Evolutionary conservation across 495 filamentous ascomycete genomes (phyloP).

Genomic region (Penicillium verhagenii): DNA sequence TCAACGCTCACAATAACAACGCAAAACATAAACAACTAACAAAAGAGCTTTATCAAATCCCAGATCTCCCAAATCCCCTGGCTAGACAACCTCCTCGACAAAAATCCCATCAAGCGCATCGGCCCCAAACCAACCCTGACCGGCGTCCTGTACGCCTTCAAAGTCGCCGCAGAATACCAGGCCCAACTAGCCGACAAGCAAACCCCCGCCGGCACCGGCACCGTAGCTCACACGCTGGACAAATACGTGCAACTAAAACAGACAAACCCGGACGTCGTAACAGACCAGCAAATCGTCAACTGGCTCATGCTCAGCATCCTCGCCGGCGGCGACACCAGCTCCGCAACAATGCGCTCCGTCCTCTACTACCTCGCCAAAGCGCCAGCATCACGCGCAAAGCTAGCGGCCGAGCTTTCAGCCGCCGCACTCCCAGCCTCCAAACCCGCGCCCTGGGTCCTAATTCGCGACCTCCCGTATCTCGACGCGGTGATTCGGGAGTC

Average conservation of each 20-base stretch:
- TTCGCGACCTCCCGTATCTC: slow-evolving; percentile 24
- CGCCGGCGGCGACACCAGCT: slow-evolving; percentile 29
- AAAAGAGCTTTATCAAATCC: no score
- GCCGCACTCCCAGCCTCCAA: slow-evolving; percentile 10
- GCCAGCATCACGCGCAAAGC: slow-evolving; percentile 9
- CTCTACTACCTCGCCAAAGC: slow-evolving; percentile 26
- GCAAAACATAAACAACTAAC: not conserved
- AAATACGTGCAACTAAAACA: slow-evolving; percentile 25
- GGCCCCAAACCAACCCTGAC: slow-evolving; percentile 25
- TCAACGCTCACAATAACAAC: no score
- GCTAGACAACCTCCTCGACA: slow-evolving; percentile 45
- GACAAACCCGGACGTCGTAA: slow-evolving; percentile 19
- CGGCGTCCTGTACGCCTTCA: slow-evolving; percentile 22
- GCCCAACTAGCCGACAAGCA: slow-evolving; percentile 14
- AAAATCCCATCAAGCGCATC: slow-evolving; percentile 42
- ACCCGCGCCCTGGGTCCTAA: slow-evolving; percentile 13
- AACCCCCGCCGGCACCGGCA: slow-evolving; percentile 5
- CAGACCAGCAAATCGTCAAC: slow-evolving; percentile 24
- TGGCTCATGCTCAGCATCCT: slow-evolving; percentile 27
- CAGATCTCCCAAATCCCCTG: slow-evolving; percentile 47
- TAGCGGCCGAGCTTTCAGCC: slow-evolving; percentile 15
- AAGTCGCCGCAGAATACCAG: slow-evolving; percentile 23
- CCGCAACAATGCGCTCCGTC: slow-evolving; percentile 20
- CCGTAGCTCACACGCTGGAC: slow-evolving; percentile 22
- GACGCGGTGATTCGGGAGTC: slow-evolving; percentile 35